A percentile compares a stretch with the other conserved stretches of the same genome.
Evolutionary conservation across 2,329 filamentous ascomycete species (phyloP).

Genomic region (Nemania sp.): DNA sequence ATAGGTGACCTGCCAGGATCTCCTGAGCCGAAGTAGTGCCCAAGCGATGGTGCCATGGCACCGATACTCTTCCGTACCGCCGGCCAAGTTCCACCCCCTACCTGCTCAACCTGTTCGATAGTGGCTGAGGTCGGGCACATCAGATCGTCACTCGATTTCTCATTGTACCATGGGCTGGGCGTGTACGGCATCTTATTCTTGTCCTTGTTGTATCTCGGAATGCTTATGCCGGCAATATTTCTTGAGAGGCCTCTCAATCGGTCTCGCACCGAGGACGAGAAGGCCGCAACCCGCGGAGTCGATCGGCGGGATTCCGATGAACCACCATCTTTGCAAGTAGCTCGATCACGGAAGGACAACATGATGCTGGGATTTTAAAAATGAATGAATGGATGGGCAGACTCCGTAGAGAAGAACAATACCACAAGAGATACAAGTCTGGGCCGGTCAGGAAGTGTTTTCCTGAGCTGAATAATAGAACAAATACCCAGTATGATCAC

Average conservation of each 20-base stretch:
- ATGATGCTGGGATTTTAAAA: constrained; percentile 11
- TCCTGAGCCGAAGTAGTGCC: constrained; percentile 21
- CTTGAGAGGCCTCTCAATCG: constrained; percentile 23
- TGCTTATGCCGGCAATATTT: constrained; percentile 7
- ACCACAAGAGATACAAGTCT: constrained; percentile 7
- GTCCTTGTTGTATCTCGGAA: not conserved
- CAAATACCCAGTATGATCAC: constrained; percentile 11
- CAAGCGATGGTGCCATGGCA: constrained; percentile 33
- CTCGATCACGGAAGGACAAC: constrained; percentile 18
- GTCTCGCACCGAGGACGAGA: constrained; percentile 21
- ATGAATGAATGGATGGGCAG: constrained; percentile 1
- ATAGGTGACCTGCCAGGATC: constrained; percentile 8
- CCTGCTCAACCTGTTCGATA: constrained; percentile 7
- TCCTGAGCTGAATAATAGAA: not conserved
- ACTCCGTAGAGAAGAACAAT: constrained; percentile 10
- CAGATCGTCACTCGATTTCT: constrained; percentile 11
- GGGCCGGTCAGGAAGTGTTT: not conserved
- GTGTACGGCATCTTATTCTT: not conserved
- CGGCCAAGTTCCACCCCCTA: constrained; percentile 23
- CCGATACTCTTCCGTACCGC: constrained; percentile 31
- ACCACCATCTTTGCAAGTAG: constrained; percentile 1
- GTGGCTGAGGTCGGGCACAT: not conserved
- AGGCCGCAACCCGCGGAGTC: not conserved
- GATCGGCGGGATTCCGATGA: not conserved
- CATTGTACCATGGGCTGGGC: constrained; percentile 9